A percentile compares a stretch with the other conserved stretches of the same genome.
Conservation (phyloP, 495 filamentous ascomycete genomes). For the Neurospora sp. region DNA sequence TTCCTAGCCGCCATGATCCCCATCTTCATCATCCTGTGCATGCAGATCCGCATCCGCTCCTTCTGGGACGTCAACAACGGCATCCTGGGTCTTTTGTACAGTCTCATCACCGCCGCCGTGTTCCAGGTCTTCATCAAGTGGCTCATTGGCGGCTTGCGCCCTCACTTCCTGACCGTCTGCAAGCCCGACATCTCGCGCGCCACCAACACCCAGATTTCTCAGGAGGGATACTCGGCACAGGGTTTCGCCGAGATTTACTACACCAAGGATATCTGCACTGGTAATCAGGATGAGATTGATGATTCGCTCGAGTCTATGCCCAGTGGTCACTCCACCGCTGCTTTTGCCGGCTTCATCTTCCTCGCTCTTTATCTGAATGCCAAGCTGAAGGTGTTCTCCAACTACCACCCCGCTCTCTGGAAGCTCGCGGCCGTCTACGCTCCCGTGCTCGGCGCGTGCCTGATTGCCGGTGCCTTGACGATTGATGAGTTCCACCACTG, state of each 20-base stretch:
- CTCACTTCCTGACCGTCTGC: constrained; percentile 49
- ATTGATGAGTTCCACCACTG: constrained; percentile 54
- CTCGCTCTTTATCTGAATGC: constrained; percentile 55
- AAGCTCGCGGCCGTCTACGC: constrained; percentile 48
- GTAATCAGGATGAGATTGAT: constrained; percentile 32
- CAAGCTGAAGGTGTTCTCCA: constrained; percentile 51
- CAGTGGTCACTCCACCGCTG: constrained; percentile 47
- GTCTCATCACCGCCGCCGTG: constrained; percentile 46
- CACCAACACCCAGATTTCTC: constrained; percentile 15
- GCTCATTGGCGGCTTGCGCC: constrained; percentile 47
- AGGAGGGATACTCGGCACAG: constrained; percentile 10
- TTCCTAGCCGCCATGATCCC: constrained; percentile 46
- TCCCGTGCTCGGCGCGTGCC: constrained; percentile 46
- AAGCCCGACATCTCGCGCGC: constrained; percentile 37
- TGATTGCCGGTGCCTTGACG: constrained; percentile 50
- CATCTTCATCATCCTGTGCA: constrained; percentile 44
- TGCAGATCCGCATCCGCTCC: constrained; percentile 50
- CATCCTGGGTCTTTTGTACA: constrained; percentile 49
- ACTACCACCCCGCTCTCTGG: constrained; percentile 55
- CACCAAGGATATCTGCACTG: constrained; percentile 38
- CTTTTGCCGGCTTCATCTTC: constrained; percentile 49
- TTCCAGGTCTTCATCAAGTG: constrained; percentile 50
- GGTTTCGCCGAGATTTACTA: constrained; percentile 40
- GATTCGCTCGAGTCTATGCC: constrained; percentile 50
- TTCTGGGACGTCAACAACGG: constrained; percentile 63